A percentile compares a stretch with the other conserved stretches of the same genome.
phyloP scores from a whole-genome alignment of 768 basidiomycete species.

The Candolleomyces efflorescens region DNA sequence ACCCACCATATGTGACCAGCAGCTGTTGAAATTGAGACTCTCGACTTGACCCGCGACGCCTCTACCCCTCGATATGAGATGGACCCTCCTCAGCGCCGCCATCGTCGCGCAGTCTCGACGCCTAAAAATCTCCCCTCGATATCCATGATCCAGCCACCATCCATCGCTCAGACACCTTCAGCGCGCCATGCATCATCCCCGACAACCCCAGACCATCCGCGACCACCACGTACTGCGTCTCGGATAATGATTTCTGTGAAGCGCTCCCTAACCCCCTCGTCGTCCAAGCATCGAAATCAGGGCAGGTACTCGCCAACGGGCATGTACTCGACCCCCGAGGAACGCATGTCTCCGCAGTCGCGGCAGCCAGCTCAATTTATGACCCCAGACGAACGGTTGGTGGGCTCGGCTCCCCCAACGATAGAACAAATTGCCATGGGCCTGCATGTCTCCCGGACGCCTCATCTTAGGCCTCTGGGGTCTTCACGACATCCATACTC shows the following conservation, averaged over 20 bases:
- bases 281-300: constrained; percentile 5
- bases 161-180: constrained; percentile 1
- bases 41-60: not conserved
- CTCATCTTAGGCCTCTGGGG: constrained; percentile 52
- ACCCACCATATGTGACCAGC: not conserved
- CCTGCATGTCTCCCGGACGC: constrained; percentile 71
- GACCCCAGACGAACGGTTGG: constrained; percentile 26
- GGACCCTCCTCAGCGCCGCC: constrained; percentile 11
- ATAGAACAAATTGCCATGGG: constrained; percentile 81
- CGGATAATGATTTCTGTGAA: constrained; percentile 27
- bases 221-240: constrained; percentile 19
- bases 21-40: constrained; percentile 3
- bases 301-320: constrained; percentile 18
- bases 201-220: constrained; percentile 12
- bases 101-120: constrained; percentile 14
- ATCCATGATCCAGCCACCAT: constrained; percentile 7
- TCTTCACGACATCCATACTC: constrained; percentile 28
- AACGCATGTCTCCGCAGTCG: constrained; percentile 14
- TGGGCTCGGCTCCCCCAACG: constrained; percentile 48
- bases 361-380: constrained; percentile 14
- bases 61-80: not conserved
- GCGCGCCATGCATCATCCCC: constrained; percentile 8
- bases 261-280: constrained; percentile 24
- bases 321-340: constrained; percentile 26
- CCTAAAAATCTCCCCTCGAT: constrained; percentile 1